A percentile compares a stretch with the other conserved stretches of the same genome.
These are phyloP conservation scores for Xerocomellus intermedius DNA, from an alignment of 768 basidiomycete species.

Conservation along the genomic window DNA sequence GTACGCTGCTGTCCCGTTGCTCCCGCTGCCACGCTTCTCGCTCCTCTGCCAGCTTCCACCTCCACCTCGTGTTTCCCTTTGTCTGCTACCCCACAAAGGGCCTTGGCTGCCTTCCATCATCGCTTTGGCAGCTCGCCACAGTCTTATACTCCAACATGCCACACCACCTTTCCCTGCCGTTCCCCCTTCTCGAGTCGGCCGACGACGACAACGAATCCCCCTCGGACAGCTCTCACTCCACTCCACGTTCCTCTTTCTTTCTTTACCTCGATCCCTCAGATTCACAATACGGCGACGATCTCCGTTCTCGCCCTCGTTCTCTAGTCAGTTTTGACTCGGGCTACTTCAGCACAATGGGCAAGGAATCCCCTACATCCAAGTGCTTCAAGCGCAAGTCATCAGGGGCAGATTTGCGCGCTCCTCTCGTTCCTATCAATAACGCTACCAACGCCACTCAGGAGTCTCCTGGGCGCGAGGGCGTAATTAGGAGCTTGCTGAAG, in stretches of 20 bases:
- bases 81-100: slow-evolving; percentile 27
- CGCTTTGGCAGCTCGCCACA: slow-evolving; percentile 21
- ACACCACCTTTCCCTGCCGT: slow-evolving; percentile 4
- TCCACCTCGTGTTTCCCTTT: slow-evolving; percentile 21
- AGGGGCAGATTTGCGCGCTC: slow-evolving; percentile 9
- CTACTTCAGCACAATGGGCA: slow-evolving; percentile 28
- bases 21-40: not conserved
- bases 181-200: slow-evolving; percentile 10
- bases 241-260: slow-evolving; percentile 22
- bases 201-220: slow-evolving; percentile 18
- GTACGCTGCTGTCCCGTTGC: not conserved
- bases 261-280: slow-evolving; percentile 1
- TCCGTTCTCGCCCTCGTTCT: slow-evolving; percentile 18
- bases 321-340: slow-evolving; percentile 29
- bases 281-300: not conserved
- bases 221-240: slow-evolving; percentile 12
- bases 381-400: slow-evolving; percentile 12
- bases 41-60: not conserved
- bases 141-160: slow-evolving; percentile 25
- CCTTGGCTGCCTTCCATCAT: slow-evolving; percentile 15
- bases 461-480: slow-evolving; percentile 24
- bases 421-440: slow-evolving; percentile 9
- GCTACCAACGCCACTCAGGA: not conserved
- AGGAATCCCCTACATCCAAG: slow-evolving; percentile 13
- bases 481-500: slow-evolving; percentile 14